Conservation (phyloP, 352 stramenopile species). For the Thalassiosira oceanica region DNA sequence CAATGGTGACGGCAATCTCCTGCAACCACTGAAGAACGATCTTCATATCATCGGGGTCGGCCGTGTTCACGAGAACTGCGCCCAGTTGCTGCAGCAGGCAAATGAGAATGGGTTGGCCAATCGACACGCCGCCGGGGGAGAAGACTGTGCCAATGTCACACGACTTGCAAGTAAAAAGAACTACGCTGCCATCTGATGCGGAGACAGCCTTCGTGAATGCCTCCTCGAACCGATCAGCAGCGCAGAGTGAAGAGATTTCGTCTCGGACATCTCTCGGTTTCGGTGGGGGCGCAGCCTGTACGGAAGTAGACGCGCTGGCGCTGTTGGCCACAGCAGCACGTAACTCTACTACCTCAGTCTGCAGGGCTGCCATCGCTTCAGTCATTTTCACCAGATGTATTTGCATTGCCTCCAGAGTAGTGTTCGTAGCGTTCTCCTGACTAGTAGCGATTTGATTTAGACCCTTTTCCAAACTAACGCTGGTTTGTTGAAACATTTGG, state of each 20-base stretch:
- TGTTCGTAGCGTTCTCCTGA: conserved; percentile 18
- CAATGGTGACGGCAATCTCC: conserved; percentile 74
- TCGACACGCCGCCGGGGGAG: conserved; percentile 18
- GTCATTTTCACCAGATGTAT: conserved; percentile 36
- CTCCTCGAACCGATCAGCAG: conserved; percentile 57
- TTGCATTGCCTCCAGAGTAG: conserved; percentile 58
- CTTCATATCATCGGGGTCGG: conserved; percentile 42
- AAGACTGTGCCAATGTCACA: conserved; percentile 57
- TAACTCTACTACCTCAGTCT: conserved; percentile 24
- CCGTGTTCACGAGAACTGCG: conserved; percentile 42
- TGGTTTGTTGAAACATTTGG: conserved; percentile 71
- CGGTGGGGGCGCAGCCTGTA: background rate
- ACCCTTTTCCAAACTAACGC: conserved; percentile 36
- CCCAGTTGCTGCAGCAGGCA: conserved; percentile 79
- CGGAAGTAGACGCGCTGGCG: background rate
- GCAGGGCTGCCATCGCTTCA: conserved; percentile 37
- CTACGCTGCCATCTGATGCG: conserved; percentile 60
- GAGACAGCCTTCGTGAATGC: conserved; percentile 76
- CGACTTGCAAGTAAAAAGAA: conserved; percentile 64
- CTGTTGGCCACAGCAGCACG: background rate
- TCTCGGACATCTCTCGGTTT: conserved; percentile 28
- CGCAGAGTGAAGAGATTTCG: conserved; percentile 57
- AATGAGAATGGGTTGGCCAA: conserved; percentile 75
- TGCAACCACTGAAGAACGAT: conserved; percentile 72
- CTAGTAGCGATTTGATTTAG: conserved; percentile 31